Evolutionary conservation across 2,329 filamentous ascomycete species (phyloP).

Genomic region (Claviceps sp.): DNA sequence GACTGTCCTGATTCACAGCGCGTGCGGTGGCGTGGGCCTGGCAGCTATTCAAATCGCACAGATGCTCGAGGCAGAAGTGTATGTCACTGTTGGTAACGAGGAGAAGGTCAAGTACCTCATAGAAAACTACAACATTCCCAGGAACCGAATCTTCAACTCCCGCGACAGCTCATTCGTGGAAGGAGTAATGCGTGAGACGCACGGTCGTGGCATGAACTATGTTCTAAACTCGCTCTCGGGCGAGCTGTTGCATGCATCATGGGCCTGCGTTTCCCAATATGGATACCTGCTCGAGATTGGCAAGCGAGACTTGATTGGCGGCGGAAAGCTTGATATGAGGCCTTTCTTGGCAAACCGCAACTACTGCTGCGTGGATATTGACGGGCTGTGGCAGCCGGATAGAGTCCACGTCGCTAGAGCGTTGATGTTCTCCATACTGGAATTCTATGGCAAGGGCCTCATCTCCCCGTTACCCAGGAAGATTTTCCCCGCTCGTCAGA

Average conservation of each 20-base stretch:
- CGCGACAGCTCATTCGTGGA: neutral
- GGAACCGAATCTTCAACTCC: neutral
- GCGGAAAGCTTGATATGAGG: constrained; percentile 28
- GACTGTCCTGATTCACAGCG: constrained; percentile 19
- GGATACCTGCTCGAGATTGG: constrained; percentile 24
- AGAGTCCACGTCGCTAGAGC: neutral
- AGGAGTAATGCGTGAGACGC: constrained; percentile 11
- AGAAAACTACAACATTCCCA: neutral
- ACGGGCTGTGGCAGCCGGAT: neutral
- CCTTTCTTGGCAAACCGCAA: neutral
- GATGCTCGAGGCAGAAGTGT: neutral
- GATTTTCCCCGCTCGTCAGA: neutral
- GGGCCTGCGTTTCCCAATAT: constrained; percentile 21
- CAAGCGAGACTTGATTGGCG: constrained; percentile 20
- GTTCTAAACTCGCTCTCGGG: constrained; percentile 16
- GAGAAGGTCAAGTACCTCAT: neutral
- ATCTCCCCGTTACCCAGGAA: neutral
- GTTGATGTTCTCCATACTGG: neutral
- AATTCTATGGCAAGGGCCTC: neutral
- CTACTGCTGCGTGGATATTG: neutral
- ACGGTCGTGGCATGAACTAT: constrained; percentile 14
- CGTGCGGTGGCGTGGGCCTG: constrained; percentile 17
- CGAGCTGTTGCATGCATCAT: constrained; percentile 16
- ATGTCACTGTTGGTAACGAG: neutral
- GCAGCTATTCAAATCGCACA: constrained; percentile 13